Conservation (phyloP, 2,329 filamentous ascomycete genomes). For the Trichophaea hybrida region DNA sequence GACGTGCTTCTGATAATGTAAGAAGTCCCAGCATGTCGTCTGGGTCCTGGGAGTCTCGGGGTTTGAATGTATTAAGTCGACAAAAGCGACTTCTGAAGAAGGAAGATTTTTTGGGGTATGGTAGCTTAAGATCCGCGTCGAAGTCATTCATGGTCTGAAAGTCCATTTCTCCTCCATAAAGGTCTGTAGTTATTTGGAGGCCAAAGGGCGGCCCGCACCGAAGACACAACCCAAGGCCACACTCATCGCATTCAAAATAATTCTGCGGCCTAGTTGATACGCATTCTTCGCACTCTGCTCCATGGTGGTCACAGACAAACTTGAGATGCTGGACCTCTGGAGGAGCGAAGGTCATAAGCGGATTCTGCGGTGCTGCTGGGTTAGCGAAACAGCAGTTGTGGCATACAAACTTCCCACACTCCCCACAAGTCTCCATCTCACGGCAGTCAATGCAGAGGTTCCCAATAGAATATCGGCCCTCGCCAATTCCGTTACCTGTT, state of each 20-base stretch:
- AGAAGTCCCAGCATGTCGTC: background rate
- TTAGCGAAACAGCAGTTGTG: background rate
- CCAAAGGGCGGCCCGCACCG: background rate
- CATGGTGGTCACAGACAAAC: background rate
- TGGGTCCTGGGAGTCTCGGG: background rate
- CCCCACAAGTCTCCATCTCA: slow-evolving; percentile 14
- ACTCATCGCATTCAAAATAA: background rate
- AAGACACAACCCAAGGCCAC: background rate
- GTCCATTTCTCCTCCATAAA: background rate
- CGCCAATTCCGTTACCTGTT: slow-evolving; percentile 10
- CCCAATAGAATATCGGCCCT: slow-evolving; percentile 12
- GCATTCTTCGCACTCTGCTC: background rate
- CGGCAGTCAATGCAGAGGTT: slow-evolving; percentile 15
- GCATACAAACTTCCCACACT: slow-evolving; percentile 13
- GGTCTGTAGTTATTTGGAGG: background rate
- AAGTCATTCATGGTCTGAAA: background rate
- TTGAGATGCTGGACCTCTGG: background rate
- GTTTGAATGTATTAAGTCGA: background rate
- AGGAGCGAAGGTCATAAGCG: background rate
- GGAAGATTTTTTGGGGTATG: background rate
- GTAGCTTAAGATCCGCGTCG: background rate
- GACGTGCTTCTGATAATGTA: background rate
- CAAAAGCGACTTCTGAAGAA: background rate
- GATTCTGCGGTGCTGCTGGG: background rate
- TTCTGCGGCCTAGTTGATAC: no score